Conservation (phyloP, 352 stramenopile species). For the Thalassiosira livingstoniorum region DNA sequence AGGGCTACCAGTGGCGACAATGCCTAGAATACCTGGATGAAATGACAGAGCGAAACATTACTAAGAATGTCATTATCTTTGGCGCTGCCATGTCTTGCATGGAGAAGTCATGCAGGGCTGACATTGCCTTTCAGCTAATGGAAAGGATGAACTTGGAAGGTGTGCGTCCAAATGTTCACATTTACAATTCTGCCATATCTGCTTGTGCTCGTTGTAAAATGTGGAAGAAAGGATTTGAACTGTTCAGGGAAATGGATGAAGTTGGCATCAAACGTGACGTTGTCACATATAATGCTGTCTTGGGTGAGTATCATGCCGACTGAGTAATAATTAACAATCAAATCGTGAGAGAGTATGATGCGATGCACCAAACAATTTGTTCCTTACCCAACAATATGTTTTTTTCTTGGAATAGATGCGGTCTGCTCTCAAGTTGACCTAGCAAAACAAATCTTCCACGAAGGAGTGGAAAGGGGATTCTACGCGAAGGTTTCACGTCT, state of each 20-base stretch:
- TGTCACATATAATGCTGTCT: conserved; percentile 83
- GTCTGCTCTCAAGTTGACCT: conserved; percentile 61
- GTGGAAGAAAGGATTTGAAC: conserved; percentile 79
- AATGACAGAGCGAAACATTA: conserved; percentile 83
- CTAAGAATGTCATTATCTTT: conserved; percentile 87
- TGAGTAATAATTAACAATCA: conserved; percentile 56
- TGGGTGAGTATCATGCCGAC: conserved; percentile 74
- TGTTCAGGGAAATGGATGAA: conserved; percentile 84
- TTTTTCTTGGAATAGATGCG: conserved; percentile 39
- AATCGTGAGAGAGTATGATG: conserved; percentile 6
- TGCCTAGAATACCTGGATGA: conserved; percentile 84
- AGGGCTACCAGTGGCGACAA: conserved; percentile 78
- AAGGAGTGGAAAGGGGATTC: conserved; percentile 76
- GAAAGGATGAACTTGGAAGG: conserved; percentile 82
- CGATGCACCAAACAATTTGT: background rate
- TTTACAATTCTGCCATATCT: conserved; percentile 84
- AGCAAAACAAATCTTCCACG: conserved; percentile 52
- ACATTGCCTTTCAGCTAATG: conserved; percentile 84
- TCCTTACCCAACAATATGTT: conserved; percentile 6
- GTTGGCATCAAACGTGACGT: conserved; percentile 74
- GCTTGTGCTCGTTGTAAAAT: conserved; percentile 83
- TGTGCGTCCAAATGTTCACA: conserved; percentile 80
- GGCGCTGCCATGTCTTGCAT: conserved; percentile 84
- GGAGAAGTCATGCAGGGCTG: conserved; percentile 80
- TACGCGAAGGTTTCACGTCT: conserved; percentile 82